Percentiles rank a stretch among this genome's conserved stretches.
These are phyloP conservation scores for Ustilago vetiveriae DNA, from an alignment of 1,284 basidiomycete species.

Conservation along the genomic window DNA sequence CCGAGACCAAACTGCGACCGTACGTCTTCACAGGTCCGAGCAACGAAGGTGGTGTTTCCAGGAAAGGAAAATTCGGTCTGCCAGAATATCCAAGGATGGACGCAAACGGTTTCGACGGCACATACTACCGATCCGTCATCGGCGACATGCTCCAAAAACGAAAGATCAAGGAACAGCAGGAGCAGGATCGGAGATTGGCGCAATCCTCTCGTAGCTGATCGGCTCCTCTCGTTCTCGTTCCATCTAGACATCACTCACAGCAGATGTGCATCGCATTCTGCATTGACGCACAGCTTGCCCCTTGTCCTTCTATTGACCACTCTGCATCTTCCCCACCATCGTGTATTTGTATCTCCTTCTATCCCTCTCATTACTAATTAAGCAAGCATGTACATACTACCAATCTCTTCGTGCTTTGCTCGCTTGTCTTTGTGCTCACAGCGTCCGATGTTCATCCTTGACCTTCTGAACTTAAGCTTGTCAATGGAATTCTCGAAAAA, in stretches of 20 bases:
- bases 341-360: conserved; percentile 26
- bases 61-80: conserved; percentile 48
- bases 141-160: conserved; percentile 51
- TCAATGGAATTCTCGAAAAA: too few species aligned
- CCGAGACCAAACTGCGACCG: conserved; percentile 57
- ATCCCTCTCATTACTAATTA: too few species aligned
- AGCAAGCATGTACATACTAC: too few species aligned
- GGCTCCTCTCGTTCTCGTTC: background rate
- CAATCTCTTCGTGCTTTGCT: too few species aligned
- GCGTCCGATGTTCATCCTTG: too few species aligned
- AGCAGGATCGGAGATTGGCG: conserved; percentile 27
- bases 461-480: too few species aligned
- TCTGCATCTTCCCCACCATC: conserved; percentile 7
- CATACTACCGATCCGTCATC: conserved; percentile 57
- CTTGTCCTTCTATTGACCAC: background rate
- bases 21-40: conserved; percentile 56
- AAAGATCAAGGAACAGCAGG: conserved; percentile 44
- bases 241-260: too few species aligned
- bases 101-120: conserved; percentile 52
- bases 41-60: conserved; percentile 49
- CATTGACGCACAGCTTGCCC: background rate
- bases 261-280: too few species aligned
- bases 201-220: conserved; percentile 7
- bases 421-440: background rate
- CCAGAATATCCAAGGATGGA: conserved; percentile 60